phyloP scores from a whole-genome alignment of 2,329 filamentous ascomycete genomes.

The Pestalotiopsis sp. region DNA sequence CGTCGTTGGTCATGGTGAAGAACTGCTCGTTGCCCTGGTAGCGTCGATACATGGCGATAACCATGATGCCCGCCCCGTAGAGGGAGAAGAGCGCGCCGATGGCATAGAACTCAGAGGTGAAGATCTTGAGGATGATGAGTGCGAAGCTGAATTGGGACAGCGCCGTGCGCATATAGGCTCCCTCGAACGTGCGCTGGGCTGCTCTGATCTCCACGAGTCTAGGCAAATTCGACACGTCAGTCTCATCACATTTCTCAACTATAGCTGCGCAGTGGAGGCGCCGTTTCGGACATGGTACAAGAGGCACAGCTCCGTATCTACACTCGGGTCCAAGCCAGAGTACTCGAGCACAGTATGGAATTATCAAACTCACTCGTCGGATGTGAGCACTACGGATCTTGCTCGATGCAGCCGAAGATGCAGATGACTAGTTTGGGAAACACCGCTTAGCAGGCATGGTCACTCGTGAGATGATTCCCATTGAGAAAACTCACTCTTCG shows the following conservation, averaged over 20 bases:
- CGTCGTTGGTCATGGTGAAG: conserved; percentile 63
- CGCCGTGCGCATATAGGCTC: conserved; percentile 93
- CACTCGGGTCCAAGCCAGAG: neutral
- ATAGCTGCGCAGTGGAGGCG: neutral
- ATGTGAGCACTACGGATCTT: conserved; percentile 78
- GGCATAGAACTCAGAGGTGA: conserved; percentile 93
- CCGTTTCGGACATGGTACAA: neutral
- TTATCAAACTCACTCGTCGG: conserved; percentile 64
- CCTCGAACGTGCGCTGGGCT: conserved; percentile 94
- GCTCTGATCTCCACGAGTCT: conserved; percentile 91
- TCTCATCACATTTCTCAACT: neutral
- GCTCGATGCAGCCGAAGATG: conserved; percentile 83
- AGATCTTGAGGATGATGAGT: conserved; percentile 93
- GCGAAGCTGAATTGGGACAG: conserved; percentile 95
- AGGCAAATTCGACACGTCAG: neutral
- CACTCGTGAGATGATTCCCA: neutral
- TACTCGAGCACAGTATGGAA: neutral
- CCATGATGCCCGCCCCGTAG: conserved; percentile 83
- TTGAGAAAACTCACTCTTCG: conserved; percentile 27
- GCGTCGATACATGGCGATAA: conserved; percentile 82
- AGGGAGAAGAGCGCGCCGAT: conserved; percentile 95
- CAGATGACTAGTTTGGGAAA: conserved; percentile 59
- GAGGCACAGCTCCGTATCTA: neutral
- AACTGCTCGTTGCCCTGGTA: conserved; percentile 95
- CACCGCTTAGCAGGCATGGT: neutral